Evolutionary conservation across 2,329 filamentous ascomycete genomes (phyloP).

Genomic region (Aspergillus neotritici): DNA sequence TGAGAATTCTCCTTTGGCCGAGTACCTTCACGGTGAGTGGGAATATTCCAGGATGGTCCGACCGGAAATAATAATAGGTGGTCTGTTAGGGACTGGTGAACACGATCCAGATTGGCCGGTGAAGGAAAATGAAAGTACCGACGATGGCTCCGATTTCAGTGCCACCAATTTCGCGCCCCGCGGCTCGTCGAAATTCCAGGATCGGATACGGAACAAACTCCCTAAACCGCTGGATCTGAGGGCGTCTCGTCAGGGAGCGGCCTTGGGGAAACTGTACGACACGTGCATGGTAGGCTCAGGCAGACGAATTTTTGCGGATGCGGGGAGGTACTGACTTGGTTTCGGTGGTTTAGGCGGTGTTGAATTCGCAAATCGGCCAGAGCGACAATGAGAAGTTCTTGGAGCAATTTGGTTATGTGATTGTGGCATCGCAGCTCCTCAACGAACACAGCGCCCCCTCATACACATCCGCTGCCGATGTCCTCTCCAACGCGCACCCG

Average conservation of each 20-base stretch:
- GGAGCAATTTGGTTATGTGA: constrained; percentile 87
- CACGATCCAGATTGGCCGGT: constrained; percentile 36
- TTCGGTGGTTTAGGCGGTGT: constrained; percentile 20
- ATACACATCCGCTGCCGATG: constrained; percentile 34
- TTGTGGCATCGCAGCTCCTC: constrained; percentile 84
- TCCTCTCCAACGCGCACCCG: constrained; percentile 26
- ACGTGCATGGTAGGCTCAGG: constrained; percentile 42
- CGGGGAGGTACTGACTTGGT: not conserved
- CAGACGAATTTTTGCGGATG: constrained; percentile 5
- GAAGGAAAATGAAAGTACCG: constrained; percentile 24
- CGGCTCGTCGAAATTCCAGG: constrained; percentile 45
- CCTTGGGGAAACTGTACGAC: constrained; percentile 40
- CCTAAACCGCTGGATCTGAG: constrained; percentile 43
- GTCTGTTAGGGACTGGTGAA: constrained; percentile 41
- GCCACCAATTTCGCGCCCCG: constrained; percentile 46
- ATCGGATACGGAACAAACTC: constrained; percentile 45
- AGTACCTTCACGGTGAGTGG: constrained; percentile 75
- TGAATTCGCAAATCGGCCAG: constrained; percentile 54
- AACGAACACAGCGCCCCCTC: constrained; percentile 52
- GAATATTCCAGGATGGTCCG: constrained; percentile 9
- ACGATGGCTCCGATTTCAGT: constrained; percentile 25
- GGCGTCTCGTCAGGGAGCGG: constrained; percentile 24
- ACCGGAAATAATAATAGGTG: constrained; percentile 6
- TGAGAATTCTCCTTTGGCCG: constrained; percentile 79
- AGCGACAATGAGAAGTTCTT: constrained; percentile 79